Evolutionary conservation across 495 filamentous ascomycete genomes (phyloP).

Genomic region (Annulohypoxylon moriforme): DNA sequence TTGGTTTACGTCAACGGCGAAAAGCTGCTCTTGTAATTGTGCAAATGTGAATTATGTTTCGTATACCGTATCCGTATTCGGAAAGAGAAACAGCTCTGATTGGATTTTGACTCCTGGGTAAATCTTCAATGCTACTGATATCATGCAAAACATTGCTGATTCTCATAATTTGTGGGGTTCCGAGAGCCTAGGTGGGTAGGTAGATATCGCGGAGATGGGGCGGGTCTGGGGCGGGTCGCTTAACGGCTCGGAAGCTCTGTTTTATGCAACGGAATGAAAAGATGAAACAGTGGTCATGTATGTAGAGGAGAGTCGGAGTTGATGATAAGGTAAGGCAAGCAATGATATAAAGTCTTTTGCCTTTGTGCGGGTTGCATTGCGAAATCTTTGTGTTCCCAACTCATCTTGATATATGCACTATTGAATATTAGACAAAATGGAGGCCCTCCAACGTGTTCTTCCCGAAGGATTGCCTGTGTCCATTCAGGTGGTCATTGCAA

Average conservation of each 20-base stretch:
- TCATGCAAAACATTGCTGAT: background rate
- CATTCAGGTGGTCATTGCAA: conserved; percentile 37
- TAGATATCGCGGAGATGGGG: conserved; percentile 3
- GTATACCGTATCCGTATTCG: conserved; percentile 45
- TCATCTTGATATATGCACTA: background rate
- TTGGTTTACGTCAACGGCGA: background rate
- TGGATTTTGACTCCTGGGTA: background rate
- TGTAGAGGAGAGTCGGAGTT: background rate
- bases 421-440: conserved; percentile 24
- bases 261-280: conserved; percentile 8
- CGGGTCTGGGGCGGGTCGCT: conserved; percentile 14
- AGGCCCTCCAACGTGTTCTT: conserved; percentile 38
- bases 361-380: background rate
- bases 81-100: conserved; percentile 1
- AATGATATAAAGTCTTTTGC: conserved; percentile 18
- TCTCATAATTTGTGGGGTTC: conserved; percentile 17
- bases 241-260: conserved; percentile 6
- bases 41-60: conserved; percentile 15
- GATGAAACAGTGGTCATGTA: conserved; percentile 23
- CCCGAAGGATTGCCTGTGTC: conserved; percentile 45
- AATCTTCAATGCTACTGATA: conserved; percentile 19
- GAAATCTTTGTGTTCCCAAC: background rate
- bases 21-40: conserved; percentile 8
- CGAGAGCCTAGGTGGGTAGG: conserved; percentile 2
- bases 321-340: background rate